These are phyloP conservation scores for Aspergillus sp. DNA, from an alignment of 2,329 filamentous ascomycete genomes.

Conservation along the genomic window DNA sequence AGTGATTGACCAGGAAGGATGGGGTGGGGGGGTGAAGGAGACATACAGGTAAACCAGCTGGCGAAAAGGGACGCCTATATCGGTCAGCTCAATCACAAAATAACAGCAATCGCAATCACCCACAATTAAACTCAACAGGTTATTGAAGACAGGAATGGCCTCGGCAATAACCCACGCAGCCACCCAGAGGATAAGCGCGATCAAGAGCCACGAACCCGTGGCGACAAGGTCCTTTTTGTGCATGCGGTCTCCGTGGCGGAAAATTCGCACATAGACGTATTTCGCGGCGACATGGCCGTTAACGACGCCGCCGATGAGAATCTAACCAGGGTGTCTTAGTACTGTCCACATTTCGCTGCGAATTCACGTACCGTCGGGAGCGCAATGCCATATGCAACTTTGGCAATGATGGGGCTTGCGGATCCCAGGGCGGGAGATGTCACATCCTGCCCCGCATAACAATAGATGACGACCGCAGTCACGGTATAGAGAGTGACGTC, in stretches of 20 bases:
- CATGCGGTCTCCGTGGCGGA: constrained; percentile 55
- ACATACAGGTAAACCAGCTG: constrained; percentile 58
- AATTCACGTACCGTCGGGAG: constrained; percentile 52
- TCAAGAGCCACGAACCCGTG: constrained; percentile 55
- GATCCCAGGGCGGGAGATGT: constrained; percentile 64
- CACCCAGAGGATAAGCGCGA: constrained; percentile 55
- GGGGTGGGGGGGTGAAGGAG: not conserved
- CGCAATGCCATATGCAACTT: constrained; percentile 64
- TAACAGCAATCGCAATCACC: not conserved
- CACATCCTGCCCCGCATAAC: constrained; percentile 59
- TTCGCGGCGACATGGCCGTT: constrained; percentile 64
- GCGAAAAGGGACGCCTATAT: constrained; percentile 53
- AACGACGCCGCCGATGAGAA: constrained; percentile 66
- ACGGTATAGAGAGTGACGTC: constrained; percentile 61
- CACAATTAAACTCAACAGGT: constrained; percentile 60
- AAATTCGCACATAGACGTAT: constrained; percentile 62
- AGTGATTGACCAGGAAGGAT: not conserved
- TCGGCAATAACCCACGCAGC: constrained; percentile 65
- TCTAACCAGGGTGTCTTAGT: constrained; percentile 31
- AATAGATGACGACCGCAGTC: constrained; percentile 65
- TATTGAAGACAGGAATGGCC: constrained; percentile 65
- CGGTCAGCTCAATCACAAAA: constrained; percentile 18
- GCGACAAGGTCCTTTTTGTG: constrained; percentile 47
- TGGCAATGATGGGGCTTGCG: constrained; percentile 52
- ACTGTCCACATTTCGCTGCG: not conserved